Evolutionary conservation across 2,329 filamentous ascomycete species (phyloP), one percentile per base, ranked within the genome.

Genomic region (Fusarium annulatum): DNA sequence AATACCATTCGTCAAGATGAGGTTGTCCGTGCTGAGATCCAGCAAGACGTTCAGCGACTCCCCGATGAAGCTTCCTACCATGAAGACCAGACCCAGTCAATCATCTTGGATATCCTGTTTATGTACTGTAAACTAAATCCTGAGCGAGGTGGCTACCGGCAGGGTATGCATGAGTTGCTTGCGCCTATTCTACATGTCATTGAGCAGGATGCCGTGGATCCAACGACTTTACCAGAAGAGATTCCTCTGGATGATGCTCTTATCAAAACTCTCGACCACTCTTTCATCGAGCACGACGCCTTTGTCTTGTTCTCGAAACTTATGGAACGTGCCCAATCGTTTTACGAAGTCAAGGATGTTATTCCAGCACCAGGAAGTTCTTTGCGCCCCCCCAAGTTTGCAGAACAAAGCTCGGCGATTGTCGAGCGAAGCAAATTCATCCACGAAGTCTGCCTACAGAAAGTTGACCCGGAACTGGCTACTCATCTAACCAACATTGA

Each of bases 81-180:
- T 64, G 89, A 95, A 75, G 89, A 92, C 18, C 85, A 87, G 19
- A 94, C 93, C 2, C 96, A 98, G 81, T 88, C 87, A 46, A 93
- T 94, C 82, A 91, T 99, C 77, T 84, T 97, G 38, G 94, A 99
- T 79, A 91, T 98, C 38, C 86, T 99, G 39, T 99, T 98, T 82
- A 89, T 99, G 74, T 98, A 95, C 83, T 96, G 95, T 84, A 98
- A 97, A 82, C 88, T 97, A 60, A 94, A 98, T 79, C 94, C 94
- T 4, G 91, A 92, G 75, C 88, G 94, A 61, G 94, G 94, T 21
- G 95, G 90, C 23, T 99, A 99, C 80, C 91, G 96, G n/a, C 96
- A 99, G 84, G 96, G 96, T 16, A 99, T 99, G 96, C 96, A 99
- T 80, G 96, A 99, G 83, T 86, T 99, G 48, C 86, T 98, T 19